Conservation (phyloP, 2,329 filamentous ascomycete genomes). For the Aspergillus phoenicis region DNA sequence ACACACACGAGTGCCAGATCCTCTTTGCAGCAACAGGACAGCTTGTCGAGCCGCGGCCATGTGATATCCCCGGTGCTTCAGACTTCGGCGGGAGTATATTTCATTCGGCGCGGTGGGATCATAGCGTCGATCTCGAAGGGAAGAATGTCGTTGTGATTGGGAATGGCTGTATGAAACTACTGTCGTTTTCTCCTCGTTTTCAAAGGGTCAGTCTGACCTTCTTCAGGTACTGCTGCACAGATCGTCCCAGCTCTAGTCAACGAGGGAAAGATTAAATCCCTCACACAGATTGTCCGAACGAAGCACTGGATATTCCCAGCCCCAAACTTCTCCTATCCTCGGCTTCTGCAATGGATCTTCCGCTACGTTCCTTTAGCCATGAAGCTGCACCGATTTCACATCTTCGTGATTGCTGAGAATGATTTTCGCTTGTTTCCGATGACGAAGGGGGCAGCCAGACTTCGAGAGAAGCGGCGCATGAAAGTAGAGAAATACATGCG, state of each 20-base stretch:
- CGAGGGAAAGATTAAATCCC: constrained; percentile 50
- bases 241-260: constrained; percentile 30
- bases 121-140: constrained; percentile 25
- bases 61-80: constrained; percentile 31
- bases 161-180: constrained; percentile 35
- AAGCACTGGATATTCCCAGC: constrained; percentile 59
- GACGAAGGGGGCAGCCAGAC: constrained; percentile 48
- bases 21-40: constrained; percentile 56
- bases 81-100: constrained; percentile 28
- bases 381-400: constrained; percentile 39
- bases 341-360: constrained; percentile 51
- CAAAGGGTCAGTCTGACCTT: background rate
- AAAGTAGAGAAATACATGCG: constrained; percentile 43
- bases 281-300: constrained; percentile 60
- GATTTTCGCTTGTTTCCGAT: constrained; percentile 37
- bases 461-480: constrained; percentile 34
- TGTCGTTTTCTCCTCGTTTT: no score
- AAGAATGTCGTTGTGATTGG: constrained; percentile 34
- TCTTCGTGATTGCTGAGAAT: constrained; percentile 38
- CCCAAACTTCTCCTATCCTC: constrained; percentile 47
- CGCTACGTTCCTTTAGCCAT: constrained; percentile 51
- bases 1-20: constrained; percentile 50
- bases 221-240: constrained; percentile 30
- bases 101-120: constrained; percentile 32
- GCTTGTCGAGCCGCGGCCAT: constrained; percentile 55